Evolutionary conservation across 306 rosid species (phyloP).

Genomic region (Castanea crenata): DNA sequence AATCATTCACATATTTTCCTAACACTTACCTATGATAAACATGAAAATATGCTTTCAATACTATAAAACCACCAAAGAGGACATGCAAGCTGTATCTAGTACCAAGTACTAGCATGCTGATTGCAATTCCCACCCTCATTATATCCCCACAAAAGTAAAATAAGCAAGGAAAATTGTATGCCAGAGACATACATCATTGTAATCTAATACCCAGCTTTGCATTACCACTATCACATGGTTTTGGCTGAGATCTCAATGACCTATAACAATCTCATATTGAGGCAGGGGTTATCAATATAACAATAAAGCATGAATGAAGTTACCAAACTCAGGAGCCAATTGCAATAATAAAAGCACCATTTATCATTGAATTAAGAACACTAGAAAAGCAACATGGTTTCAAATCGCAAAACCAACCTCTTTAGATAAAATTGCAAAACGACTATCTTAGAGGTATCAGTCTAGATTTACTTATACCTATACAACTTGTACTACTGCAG

Average conservation of each 20-base stretch:
- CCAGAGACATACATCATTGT: not conserved
- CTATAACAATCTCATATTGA: not conserved
- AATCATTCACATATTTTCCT: not conserved
- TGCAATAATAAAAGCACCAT: not conserved
- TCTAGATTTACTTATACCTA: too few species aligned
- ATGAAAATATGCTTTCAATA: not conserved
- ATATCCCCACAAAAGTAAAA: not conserved
- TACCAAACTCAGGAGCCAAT: not conserved
- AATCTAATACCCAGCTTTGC: not conserved
- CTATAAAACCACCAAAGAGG: not conserved
- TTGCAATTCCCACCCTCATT: not conserved
- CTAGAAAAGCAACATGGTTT: too few species aligned
- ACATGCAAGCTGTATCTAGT: not conserved
- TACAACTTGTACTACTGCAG: too few species aligned
- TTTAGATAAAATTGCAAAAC: too few species aligned
- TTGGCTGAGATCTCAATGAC: not conserved
- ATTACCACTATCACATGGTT: not conserved
- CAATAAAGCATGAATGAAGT: not conserved
- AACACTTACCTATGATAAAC: not conserved
- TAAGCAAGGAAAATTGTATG: not conserved
- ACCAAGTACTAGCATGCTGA: too few species aligned
- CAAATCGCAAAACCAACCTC: too few species aligned
- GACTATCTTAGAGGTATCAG: too few species aligned
- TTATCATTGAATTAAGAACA: too few species aligned
- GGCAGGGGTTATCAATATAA: not conserved